Percentiles rank a stretch among this genome's conserved stretches.
These are phyloP conservation scores for Hyphopichia fennica DNA, from an alignment of 1,139 yeast species.

Conservation along the genomic window DNA sequence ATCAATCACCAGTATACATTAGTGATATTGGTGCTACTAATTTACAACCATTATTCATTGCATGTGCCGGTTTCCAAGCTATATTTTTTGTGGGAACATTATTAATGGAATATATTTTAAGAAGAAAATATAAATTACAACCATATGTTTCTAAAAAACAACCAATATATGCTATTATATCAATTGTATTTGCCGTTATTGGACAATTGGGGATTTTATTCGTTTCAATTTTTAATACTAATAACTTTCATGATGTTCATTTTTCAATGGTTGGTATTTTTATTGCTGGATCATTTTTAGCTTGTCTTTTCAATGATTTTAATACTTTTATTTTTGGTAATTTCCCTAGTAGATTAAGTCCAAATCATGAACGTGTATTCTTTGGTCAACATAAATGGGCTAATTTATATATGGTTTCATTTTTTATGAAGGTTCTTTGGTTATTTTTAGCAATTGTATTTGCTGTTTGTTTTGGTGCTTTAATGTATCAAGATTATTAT, in stretches of 20 bases:
- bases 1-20: slow-evolving; percentile 65
- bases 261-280: slow-evolving; percentile 70
- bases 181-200: slow-evolving; percentile 54
- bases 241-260: slow-evolving; percentile 60
- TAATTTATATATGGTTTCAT: slow-evolving; percentile 51
- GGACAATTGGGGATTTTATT: slow-evolving; percentile 80
- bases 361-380: slow-evolving; percentile 41
- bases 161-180: slow-evolving; percentile 46
- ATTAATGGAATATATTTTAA: slow-evolving; percentile 54
- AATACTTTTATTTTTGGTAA: slow-evolving; percentile 65
- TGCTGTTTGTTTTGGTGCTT: slow-evolving; percentile 67
- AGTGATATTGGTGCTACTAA: slow-evolving; percentile 87
- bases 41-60: slow-evolving; percentile 77
- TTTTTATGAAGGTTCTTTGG: slow-evolving; percentile 63
- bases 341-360: slow-evolving; percentile 41
- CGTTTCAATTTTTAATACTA: slow-evolving; percentile 74
- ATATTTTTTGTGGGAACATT: slow-evolving; percentile 70
- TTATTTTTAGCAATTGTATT: slow-evolving; percentile 63
- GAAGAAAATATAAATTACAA: slow-evolving; percentile 54
- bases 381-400: slow-evolving; percentile 40
- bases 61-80: slow-evolving; percentile 80
- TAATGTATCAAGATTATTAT: slow-evolving; percentile 35
- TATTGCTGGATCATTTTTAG: slow-evolving; percentile 66
- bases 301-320: slow-evolving; percentile 59
- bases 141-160: slow-evolving; percentile 52